Evolutionary conservation across 78 protist species (phyloP).

Genomic region (Blattamonas nauphoetae): DNA sequence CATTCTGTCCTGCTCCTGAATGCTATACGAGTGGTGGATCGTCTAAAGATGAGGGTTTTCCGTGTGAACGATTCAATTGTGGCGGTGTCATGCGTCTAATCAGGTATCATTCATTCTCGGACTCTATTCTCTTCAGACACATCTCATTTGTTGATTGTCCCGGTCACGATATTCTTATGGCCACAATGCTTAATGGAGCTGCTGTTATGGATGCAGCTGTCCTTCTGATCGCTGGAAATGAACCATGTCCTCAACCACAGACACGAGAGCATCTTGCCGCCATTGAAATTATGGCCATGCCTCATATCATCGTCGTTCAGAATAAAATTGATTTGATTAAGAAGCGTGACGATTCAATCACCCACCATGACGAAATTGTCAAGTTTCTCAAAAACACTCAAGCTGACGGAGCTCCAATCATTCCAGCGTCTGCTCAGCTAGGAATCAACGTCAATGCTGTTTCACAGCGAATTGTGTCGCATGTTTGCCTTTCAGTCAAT

Average conservation of each 20-base stretch:
- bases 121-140: constrained; percentile 39
- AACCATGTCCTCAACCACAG: constrained; percentile 99
- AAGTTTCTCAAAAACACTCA: constrained; percentile 84
- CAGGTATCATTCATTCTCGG: constrained; percentile 7
- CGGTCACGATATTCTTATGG: constrained; percentile 99
- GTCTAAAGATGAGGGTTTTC: constrained; percentile 48
- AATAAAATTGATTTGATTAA: constrained; percentile 97
- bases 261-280: constrained; percentile 98
- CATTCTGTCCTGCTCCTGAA: constrained; percentile 72
- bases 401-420: constrained; percentile 91
- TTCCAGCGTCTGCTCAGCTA: constrained; percentile 98
- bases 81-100: constrained; percentile 51
- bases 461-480: constrained; percentile 76
- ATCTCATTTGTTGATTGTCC: constrained; percentile 83
- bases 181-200: constrained; percentile 99
- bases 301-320: constrained; percentile 94
- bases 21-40: constrained; percentile 30
- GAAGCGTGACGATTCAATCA: constrained; percentile 64
- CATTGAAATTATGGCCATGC: constrained; percentile 93
- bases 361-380: constrained; percentile 75
- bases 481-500: constrained; percentile 27
- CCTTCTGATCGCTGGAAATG: constrained; percentile 95
- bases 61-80: constrained; percentile 61
- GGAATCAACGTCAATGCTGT: constrained; percentile 93
- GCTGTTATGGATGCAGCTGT: constrained; percentile 99